A percentile compares a stretch with the other conserved stretches of the same genome.
phyloP scores from a whole-genome alignment of 1,284 basidiomycete species.

The Flammula alnicola region DNA sequence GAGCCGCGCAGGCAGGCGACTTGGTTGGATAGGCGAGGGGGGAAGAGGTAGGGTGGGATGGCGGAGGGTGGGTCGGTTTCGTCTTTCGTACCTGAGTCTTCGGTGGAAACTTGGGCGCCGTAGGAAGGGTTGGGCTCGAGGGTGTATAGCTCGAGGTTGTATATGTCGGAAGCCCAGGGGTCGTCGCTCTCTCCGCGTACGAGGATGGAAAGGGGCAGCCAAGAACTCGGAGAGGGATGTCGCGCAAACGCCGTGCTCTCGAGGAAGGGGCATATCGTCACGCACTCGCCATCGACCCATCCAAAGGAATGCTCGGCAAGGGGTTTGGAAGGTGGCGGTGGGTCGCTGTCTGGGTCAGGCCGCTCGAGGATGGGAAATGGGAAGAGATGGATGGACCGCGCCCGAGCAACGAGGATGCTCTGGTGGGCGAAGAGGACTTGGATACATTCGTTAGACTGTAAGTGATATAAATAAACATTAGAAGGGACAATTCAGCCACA shows the following conservation, averaged over 20 bases:
- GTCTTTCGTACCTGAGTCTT: neutral
- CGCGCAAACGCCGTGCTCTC: slow-evolving; percentile 10
- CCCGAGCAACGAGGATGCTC: slow-evolving; percentile 58
- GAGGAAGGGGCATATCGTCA: slow-evolving; percentile 34
- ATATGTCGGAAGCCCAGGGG: slow-evolving; percentile 57
- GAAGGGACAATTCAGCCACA: neutral
- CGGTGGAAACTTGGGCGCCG: neutral
- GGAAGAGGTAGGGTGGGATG: slow-evolving; percentile 44
- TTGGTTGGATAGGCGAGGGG: slow-evolving; percentile 40
- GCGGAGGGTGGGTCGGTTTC: slow-evolving; percentile 13
- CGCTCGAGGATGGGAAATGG: slow-evolving; percentile 41
- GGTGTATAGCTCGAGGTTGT: slow-evolving; percentile 52
- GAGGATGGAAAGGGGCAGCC: slow-evolving; percentile 49
- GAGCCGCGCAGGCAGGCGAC: slow-evolving; percentile 49
- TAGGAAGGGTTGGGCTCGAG: slow-evolving; percentile 40
- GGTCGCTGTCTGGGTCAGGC: neutral
- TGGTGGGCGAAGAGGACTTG: slow-evolving; percentile 53
- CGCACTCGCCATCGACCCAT: slow-evolving; percentile 64
- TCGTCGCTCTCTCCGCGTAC: slow-evolving; percentile 59
- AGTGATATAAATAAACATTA: neutral
- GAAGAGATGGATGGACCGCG: slow-evolving; percentile 61
- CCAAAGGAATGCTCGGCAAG: slow-evolving; percentile 57
- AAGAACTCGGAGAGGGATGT: too few relatives aligned
- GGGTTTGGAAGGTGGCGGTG: slow-evolving; percentile 30
- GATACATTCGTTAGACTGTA: slow-evolving; percentile 49